Evolutionary conservation across 202 grass and related monocot species (phyloP).

Genomic region (Saccharum hybrid): DNA sequence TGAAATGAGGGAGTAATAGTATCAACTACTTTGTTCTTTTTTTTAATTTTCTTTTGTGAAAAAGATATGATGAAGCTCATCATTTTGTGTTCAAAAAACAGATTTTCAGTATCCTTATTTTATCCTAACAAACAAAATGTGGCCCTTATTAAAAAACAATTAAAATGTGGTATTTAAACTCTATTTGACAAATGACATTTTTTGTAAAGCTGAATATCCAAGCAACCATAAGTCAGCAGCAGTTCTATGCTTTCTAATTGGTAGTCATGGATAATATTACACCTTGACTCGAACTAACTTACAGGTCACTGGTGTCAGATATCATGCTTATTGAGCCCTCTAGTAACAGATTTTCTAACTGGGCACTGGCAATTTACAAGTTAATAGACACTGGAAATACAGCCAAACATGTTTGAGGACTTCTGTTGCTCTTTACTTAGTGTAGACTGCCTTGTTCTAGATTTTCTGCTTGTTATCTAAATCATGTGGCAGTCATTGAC

Average conservation of each 20-base stretch:
- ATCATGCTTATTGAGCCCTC: constrained; percentile 1
- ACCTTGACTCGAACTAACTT: neutral
- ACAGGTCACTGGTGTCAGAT: neutral
- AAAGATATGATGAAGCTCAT: neutral
- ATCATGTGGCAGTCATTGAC: constrained; percentile 10
- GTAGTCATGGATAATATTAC: neutral
- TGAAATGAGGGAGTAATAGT: too few relatives aligned
- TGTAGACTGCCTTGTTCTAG: constrained; percentile 2
- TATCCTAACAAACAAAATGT: neutral
- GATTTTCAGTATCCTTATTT: constrained; percentile 4
- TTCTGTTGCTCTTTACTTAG: neutral
- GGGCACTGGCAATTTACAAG: neutral
- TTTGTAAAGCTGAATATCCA: constrained; percentile 6
- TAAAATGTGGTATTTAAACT: neutral
- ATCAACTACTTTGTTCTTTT: neutral
- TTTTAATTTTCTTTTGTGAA: neutral
- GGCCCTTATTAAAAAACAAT: neutral
- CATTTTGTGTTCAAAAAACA: neutral
- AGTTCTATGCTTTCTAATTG: neutral
- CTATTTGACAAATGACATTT: neutral
- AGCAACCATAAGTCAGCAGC: constrained; percentile 2
- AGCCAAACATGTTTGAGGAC: neutral
- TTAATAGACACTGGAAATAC: neutral
- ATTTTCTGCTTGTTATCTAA: neutral
- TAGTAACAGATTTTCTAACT: neutral